Conservation (phyloP, 2,329 filamentous ascomycete genomes). For the Xylariales sp. region DNA sequence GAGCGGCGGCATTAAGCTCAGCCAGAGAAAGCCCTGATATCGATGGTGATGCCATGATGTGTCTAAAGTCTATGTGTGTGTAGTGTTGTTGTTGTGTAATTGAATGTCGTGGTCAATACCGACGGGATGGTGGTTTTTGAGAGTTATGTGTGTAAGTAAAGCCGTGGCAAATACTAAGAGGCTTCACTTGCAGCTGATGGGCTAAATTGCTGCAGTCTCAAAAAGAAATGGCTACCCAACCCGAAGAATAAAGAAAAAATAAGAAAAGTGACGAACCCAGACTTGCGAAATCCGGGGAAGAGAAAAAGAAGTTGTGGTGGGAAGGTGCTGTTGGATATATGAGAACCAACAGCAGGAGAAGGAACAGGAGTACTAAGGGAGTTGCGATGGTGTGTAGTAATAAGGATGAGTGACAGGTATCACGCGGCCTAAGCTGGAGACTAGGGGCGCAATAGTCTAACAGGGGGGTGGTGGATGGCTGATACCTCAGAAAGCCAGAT, state of each 20-base stretch:
- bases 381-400: conserved; percentile 5
- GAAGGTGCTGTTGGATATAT: conserved; percentile 21
- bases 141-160: too few relatives aligned
- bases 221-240: too few relatives aligned
- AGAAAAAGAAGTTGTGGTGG: too few relatives aligned
- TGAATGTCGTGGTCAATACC: too few relatives aligned
- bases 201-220: too few relatives aligned
- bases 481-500: conserved; percentile 1
- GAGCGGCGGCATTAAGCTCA: conserved; percentile 66
- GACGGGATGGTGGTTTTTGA: too few relatives aligned
- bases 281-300: conserved; percentile 19
- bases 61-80: conserved; percentile 21
- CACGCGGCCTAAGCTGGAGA: conserved; percentile 25
- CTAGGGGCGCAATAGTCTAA: conserved; percentile 14
- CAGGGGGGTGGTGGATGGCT: background rate
- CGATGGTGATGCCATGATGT: conserved; percentile 45
- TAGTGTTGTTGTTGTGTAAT: background rate
- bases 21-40: conserved; percentile 40
- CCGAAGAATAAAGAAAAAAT: too few relatives aligned
- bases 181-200: too few relatives aligned
- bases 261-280: conserved; percentile 6
- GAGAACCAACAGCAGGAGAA: conserved; percentile 15
- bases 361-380: too few relatives aligned
- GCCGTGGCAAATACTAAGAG: too few relatives aligned
- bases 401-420: conserved; percentile 16